Percentiles rank a stretch among this genome's conserved stretches.
Conservation (phyloP, 176 grass and related monocot species). For the Eleusine indica region DNA sequence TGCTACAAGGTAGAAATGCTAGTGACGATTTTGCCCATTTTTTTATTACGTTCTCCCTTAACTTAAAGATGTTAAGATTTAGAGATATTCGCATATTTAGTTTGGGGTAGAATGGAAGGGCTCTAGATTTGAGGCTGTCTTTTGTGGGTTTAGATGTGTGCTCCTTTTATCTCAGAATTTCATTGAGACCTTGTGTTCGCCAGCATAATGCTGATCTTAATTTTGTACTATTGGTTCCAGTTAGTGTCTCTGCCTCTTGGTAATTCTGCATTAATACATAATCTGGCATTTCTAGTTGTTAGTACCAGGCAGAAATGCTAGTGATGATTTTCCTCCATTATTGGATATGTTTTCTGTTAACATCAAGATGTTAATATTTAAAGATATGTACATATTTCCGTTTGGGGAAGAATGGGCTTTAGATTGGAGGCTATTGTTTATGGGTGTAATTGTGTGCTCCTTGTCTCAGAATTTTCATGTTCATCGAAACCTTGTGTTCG, state of each 20-base stretch:
- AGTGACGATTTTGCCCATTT: neutral
- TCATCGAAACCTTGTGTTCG: neutral
- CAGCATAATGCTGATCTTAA: neutral
- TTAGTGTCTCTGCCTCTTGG: neutral
- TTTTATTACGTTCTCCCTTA: neutral
- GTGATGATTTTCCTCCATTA: neutral
- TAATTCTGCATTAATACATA: neutral
- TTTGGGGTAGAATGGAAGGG: slow-evolving; percentile 24
- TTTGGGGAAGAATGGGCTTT: slow-evolving; percentile 22
- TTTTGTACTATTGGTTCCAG: too few species aligned
- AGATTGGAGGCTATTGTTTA: neutral
- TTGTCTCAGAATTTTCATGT: neutral
- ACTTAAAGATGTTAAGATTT: neutral
- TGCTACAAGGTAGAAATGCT: neutral
- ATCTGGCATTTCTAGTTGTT: neutral
- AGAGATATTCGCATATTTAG: neutral
- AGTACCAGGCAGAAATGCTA: neutral
- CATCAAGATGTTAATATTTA: neutral
- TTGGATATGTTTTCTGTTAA: neutral
- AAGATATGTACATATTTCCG: neutral
- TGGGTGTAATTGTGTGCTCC: neutral
- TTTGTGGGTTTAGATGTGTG: neutral
- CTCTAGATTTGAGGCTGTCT: neutral
- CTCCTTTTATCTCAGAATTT: neutral
- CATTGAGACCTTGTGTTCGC: neutral